Conservation (phyloP, 768 basidiomycete genomes). For the Leccinum rimulosum region DNA sequence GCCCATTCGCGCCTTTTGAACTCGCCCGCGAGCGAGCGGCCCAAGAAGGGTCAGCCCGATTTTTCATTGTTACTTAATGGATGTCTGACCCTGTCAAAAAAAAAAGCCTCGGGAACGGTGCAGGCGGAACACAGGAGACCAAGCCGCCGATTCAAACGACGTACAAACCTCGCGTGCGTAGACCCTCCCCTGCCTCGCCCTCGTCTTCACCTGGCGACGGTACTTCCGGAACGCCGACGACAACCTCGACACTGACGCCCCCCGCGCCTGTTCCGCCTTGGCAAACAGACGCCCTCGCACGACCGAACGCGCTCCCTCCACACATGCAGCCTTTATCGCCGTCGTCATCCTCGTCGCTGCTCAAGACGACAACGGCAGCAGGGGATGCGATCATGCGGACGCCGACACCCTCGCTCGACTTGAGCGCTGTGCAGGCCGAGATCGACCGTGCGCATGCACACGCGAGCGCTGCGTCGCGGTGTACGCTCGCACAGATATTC, state of each 20-base stretch:
- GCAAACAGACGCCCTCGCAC: neutral
- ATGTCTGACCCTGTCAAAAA: neutral
- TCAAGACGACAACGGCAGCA: slow-evolving; percentile 31
- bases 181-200: slow-evolving; percentile 44
- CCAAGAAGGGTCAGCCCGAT: slow-evolving; percentile 34
- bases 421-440: slow-evolving; percentile 67
- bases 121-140: slow-evolving; percentile 37
- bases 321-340: slow-evolving; percentile 21
- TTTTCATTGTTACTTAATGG: neutral
- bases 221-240: slow-evolving; percentile 35
- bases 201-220: slow-evolving; percentile 24
- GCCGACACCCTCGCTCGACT: slow-evolving; percentile 66
- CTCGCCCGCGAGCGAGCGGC: slow-evolving; percentile 51
- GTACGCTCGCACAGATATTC: slow-evolving; percentile 88
- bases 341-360: neutral
- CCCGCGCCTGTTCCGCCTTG: slow-evolving; percentile 6
- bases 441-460: slow-evolving; percentile 77
- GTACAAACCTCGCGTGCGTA: slow-evolving; percentile 70
- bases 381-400: slow-evolving; percentile 52
- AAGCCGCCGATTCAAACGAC: slow-evolving; percentile 54
- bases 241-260: neutral
- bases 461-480: slow-evolving; percentile 65
- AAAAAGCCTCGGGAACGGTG: slow-evolving; percentile 31
- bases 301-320: slow-evolving; percentile 24
- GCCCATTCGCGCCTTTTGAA: slow-evolving; percentile 69